Conservation (phyloP, 2,329 filamentous ascomycete species). For the Amylocarpus encephaloides region DNA sequence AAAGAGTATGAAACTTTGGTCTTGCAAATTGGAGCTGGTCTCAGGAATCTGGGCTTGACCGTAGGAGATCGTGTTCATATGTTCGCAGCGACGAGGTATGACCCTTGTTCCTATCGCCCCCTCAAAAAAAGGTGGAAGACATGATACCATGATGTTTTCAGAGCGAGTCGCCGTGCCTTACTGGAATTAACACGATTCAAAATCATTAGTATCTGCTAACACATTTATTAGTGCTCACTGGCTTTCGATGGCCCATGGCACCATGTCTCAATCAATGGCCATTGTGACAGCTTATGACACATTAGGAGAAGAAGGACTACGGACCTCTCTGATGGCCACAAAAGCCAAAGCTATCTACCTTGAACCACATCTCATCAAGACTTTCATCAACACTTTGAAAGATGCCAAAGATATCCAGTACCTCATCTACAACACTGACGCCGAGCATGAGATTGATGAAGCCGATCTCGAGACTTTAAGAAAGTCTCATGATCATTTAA, state of each 20-base stretch:
- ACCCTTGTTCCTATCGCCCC: no score
- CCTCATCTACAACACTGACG: constrained; percentile 48
- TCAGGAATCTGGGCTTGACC: constrained; percentile 63
- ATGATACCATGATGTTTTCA: no score
- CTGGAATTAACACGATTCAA: background rate
- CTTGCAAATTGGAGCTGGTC: constrained; percentile 58
- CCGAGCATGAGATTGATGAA: constrained; percentile 42
- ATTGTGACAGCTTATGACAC: constrained; percentile 94
- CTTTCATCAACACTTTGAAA: constrained; percentile 49
- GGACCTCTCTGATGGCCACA: constrained; percentile 78
- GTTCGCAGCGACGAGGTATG: constrained; percentile 61
- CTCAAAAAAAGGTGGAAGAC: no score
- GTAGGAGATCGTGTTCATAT: constrained; percentile 64
- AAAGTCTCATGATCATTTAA: constrained; percentile 46
- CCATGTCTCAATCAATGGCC: constrained; percentile 72
- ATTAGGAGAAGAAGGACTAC: constrained; percentile 72
- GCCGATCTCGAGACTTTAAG: constrained; percentile 46
- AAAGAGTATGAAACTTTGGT: constrained; percentile 66
- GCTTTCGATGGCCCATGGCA: constrained; percentile 43
- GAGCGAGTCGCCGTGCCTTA: background rate
- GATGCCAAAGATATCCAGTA: constrained; percentile 45
- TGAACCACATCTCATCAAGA: constrained; percentile 67
- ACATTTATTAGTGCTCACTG: constrained; percentile 30
- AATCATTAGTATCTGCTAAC: background rate
- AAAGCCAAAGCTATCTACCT: constrained; percentile 75